Percentiles rank a stretch among this genome's conserved stretches.
These are phyloP conservation scores for Yueomyces sinensis DNA, from an alignment of 805 yeast genomes.

Conservation along the genomic window DNA sequence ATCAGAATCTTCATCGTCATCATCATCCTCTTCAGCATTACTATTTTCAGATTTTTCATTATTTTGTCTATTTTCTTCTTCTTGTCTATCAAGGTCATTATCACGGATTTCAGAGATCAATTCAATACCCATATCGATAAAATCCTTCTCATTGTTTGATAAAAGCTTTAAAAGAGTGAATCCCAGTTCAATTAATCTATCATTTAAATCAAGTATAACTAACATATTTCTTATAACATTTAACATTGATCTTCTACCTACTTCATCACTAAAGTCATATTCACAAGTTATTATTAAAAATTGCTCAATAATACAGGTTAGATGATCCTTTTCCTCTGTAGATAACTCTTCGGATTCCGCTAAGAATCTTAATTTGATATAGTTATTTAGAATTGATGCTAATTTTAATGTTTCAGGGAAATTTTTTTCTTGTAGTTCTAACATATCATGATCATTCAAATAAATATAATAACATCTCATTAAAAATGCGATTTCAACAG, in stretches of 20 bases:
- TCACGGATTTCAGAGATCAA: slow-evolving; percentile 77
- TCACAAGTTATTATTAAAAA: slow-evolving; percentile 50
- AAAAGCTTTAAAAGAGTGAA: slow-evolving; percentile 54
- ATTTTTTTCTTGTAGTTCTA: slow-evolving; percentile 46
- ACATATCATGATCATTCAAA: slow-evolving; percentile 41
- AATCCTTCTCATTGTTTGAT: slow-evolving; percentile 72
- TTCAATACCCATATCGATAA: slow-evolving; percentile 74
- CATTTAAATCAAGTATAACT: slow-evolving; percentile 43
- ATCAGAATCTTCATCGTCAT: slow-evolving; percentile 15
- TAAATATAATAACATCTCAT: slow-evolving; percentile 53
- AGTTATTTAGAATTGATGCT: slow-evolving; percentile 43
- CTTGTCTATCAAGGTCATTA: slow-evolving; percentile 32
- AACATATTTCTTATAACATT: slow-evolving; percentile 45
- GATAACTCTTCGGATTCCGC: slow-evolving; percentile 3
- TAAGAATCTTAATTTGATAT: slow-evolving; percentile 35
- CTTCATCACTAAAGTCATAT: slow-evolving; percentile 81
- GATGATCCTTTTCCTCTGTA: slow-evolving; percentile 37
- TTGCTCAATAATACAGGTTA: slow-evolving; percentile 67
- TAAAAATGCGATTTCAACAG: slow-evolving; percentile 64
- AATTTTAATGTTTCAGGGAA: slow-evolving; percentile 72
- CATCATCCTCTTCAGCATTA: slow-evolving; percentile 17
- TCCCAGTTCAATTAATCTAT: slow-evolving; percentile 38
- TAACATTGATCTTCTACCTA: slow-evolving; percentile 72
- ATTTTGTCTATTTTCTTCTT: slow-evolving; percentile 2
- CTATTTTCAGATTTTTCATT: slow-evolving; percentile 11